Conservation (phyloP, 2,329 filamentous ascomycete genomes). For the Diplodia corticola region DNA sequence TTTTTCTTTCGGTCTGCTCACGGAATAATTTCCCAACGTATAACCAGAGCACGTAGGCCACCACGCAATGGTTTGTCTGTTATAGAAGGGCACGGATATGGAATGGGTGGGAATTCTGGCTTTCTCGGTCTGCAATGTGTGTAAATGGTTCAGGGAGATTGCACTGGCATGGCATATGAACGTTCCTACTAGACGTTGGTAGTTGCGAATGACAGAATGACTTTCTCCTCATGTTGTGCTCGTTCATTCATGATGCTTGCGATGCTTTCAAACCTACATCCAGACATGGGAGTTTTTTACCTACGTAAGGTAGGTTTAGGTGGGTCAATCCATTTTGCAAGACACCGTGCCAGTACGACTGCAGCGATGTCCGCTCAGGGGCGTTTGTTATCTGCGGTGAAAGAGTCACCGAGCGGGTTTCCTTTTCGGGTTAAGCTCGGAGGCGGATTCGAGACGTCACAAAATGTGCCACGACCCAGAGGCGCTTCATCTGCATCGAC, state of each 20-base stretch:
- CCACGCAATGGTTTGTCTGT: not conserved
- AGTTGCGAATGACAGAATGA: constrained; percentile 3
- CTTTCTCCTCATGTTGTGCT: not conserved
- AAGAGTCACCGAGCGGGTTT: not conserved
- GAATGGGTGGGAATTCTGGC: not conserved
- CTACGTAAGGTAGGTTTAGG: no score
- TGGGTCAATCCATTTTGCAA: no score
- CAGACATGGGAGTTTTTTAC: not conserved
- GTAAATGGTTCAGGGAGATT: not conserved
- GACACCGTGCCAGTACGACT: not conserved
- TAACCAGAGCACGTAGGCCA: not conserved
- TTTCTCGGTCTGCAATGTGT: constrained; percentile 4
- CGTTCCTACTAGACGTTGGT: constrained; percentile 7
- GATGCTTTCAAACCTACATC: not conserved
- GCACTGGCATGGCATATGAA: not conserved
- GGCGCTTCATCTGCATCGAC: not conserved
- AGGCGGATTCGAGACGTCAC: not conserved
- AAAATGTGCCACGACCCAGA: constrained; percentile 2
- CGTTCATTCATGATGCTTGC: not conserved
- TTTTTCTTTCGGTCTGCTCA: not conserved
- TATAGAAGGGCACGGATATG: constrained; percentile 13
- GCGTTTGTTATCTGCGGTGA: not conserved
- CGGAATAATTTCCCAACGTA: not conserved
- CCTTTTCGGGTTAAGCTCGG: constrained; percentile 18
- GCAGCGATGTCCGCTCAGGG: not conserved